Conservation (phyloP, 352 stramenopile species). For the Peronospora farinosa region DNA sequence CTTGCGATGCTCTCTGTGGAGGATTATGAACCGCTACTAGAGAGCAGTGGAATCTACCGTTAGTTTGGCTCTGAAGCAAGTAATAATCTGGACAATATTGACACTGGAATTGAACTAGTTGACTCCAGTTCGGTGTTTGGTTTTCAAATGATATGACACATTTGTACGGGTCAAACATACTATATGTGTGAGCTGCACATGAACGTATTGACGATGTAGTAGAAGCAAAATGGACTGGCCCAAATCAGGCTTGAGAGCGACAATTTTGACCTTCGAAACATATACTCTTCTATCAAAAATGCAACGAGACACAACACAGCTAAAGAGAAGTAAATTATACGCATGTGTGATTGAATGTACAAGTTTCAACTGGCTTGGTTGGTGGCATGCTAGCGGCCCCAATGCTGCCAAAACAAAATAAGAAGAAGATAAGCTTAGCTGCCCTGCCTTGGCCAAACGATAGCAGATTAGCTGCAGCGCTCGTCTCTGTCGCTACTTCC, state of each 20-base stretch:
- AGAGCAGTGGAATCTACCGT: slow-evolving; percentile 52
- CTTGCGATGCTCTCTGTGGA: slow-evolving; percentile 78
- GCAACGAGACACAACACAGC: slow-evolving; percentile 4
- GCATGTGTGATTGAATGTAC: slow-evolving; percentile 13
- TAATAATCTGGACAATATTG: slow-evolving; percentile 13
- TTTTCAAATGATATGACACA: not conserved
- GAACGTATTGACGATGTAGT: too few relatives aligned
- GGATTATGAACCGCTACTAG: slow-evolving; percentile 67
- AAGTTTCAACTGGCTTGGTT: slow-evolving; percentile 6
- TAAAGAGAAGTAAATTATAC: slow-evolving; percentile 35
- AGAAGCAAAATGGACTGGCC: too few relatives aligned
- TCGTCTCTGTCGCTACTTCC: slow-evolving; percentile 9
- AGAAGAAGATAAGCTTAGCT: slow-evolving; percentile 15
- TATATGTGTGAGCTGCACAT: too few relatives aligned
- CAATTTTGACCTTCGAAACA: not conserved
- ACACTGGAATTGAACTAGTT: not conserved
- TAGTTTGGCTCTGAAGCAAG: slow-evolving; percentile 11
- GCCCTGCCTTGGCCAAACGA: slow-evolving; percentile 1
- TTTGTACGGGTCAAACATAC: too few relatives aligned
- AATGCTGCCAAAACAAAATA: slow-evolving; percentile 14
- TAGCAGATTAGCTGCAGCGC: slow-evolving; percentile 8
- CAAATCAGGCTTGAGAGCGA: too few relatives aligned
- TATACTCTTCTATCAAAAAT: not conserved
- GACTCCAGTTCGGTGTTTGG: not conserved
- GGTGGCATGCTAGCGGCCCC: slow-evolving; percentile 10